These are phyloP conservation scores for Leptomonas seymouri DNA, from an alignment of 208 protist species.

Conservation along the genomic window DNA sequence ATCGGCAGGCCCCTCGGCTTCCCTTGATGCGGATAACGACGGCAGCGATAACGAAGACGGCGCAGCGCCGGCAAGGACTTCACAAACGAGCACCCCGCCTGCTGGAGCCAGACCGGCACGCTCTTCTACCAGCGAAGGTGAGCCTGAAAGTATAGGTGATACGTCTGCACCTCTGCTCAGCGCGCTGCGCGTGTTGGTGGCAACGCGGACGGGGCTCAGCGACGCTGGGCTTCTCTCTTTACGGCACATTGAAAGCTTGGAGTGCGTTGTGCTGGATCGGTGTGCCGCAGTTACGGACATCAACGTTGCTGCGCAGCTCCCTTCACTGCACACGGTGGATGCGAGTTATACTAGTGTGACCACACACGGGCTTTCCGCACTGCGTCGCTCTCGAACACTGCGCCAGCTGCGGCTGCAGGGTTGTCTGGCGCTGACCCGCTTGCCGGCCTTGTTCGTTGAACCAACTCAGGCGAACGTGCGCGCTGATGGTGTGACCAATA, in stretches of 20 bases:
- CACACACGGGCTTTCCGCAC: constrained; percentile 27
- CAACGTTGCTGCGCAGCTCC: constrained; percentile 37
- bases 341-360: constrained; percentile 40
- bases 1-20: neutral
- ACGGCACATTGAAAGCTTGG: constrained; percentile 8
- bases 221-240: constrained; percentile 21
- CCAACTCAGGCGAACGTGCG: neutral
- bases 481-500: neutral
- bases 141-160: neutral
- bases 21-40: neutral
- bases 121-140: neutral
- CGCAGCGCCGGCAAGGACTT: neutral
- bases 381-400: constrained; percentile 32
- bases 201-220: constrained; percentile 26
- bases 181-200: constrained; percentile 25
- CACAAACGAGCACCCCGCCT: neutral
- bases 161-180: constrained; percentile 10
- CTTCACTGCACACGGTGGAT: constrained; percentile 38
- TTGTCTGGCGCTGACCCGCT: constrained; percentile 33
- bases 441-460: constrained; percentile 27
- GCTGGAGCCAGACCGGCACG: neutral
- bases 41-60: neutral
- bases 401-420: constrained; percentile 37
- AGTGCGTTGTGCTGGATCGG: constrained; percentile 24
- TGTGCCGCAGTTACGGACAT: constrained; percentile 26